Percentiles rank a stretch among this genome's conserved stretches.
phyloP scores from a whole-genome alignment of 2,329 filamentous ascomycete genomes.

The Lecanicillium sp. region DNA sequence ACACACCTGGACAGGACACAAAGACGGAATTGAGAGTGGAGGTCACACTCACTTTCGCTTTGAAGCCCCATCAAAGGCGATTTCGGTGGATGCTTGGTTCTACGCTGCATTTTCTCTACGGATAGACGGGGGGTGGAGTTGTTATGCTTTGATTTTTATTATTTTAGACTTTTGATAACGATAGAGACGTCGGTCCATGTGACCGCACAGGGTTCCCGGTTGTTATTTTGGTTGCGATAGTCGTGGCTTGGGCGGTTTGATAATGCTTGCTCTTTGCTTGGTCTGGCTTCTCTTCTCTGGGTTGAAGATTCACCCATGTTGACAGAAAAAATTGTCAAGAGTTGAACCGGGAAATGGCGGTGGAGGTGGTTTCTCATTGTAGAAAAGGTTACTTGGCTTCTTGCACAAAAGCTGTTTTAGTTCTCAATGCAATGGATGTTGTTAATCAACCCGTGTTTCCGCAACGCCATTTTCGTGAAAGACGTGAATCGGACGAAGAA shows the following conservation, averaged over 20 bases:
- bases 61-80: constrained; percentile 1
- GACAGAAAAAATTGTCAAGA: constrained; percentile 2
- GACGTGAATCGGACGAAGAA: no score
- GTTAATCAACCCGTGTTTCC: no score
- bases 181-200: constrained; percentile 15
- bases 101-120: constrained; percentile 13
- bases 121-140: constrained; percentile 21
- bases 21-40: constrained; percentile 4
- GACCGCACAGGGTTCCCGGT: constrained; percentile 8
- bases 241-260: constrained; percentile 5
- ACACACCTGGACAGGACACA: constrained; percentile 2
- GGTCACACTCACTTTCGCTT: constrained; percentile 4
- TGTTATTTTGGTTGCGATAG: constrained; percentile 5
- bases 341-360: background rate
- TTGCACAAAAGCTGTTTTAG: constrained; percentile 8
- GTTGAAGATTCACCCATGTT: constrained; percentile 1
- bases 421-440: constrained; percentile 6
- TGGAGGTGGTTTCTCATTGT: constrained; percentile 4
- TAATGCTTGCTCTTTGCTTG: constrained; percentile 5
- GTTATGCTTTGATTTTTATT: constrained; percentile 16
- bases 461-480: no score
- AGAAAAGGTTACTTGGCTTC: constrained; percentile 5
- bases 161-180: constrained; percentile 13
- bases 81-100: constrained; percentile 9
- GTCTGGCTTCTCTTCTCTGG: constrained; percentile 3